Evolutionary conservation across 176 grass and related monocot genomes (phyloP), one percentile per base, ranked within the genome.

Genomic region (Aechmea fasciata): DNA sequence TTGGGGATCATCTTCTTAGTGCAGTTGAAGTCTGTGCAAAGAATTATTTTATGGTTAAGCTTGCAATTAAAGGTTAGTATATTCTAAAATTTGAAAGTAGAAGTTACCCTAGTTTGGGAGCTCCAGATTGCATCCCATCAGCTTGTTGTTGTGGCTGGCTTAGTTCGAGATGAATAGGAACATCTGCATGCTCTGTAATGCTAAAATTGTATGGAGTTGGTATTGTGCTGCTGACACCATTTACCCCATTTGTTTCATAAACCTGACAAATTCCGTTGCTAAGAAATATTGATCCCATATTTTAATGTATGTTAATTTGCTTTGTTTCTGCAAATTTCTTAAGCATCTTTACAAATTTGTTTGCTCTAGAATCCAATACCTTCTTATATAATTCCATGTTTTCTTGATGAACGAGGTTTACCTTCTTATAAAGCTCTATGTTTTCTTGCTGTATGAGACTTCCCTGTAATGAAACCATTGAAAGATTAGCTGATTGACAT

Each of bases 71-170:
- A 68, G 20, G 48, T 25, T 28, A 74, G 57, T 77, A 65, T 13
- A 25, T 62, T 20, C 1, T 62, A 63, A 64, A 26, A 19, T 24
- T 59, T 50, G 63, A 84, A 69, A 70, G 49, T 2, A 51, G 17
- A 51, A n/a, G 23, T 85, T 96, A 96, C 91, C 85, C 88, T 82
- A 96, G 72, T 71, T 73, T 91, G 77, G 88, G 91, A 57, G 71
- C 26, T 24, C 55, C 29, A 29, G 73, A 51, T 51, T 80, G 69
- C 17, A 73, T 54, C 52, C 57, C 52, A 64, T 76, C 49, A 55
- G 68, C 71, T 71, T 80, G 76, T 63, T 77, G 82, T 15, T 62
- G 77, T 28, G 71, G 80, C 64, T 74, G 72, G 73, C 82, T 88
- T 80, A 96, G 73, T 75, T 91, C 82, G 59, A 91, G 80, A 79